Evolutionary conservation across 129 eudicot species (phyloP), one percentile per base, ranked within the genome.

Genomic region (Flaveria brownii): DNA sequence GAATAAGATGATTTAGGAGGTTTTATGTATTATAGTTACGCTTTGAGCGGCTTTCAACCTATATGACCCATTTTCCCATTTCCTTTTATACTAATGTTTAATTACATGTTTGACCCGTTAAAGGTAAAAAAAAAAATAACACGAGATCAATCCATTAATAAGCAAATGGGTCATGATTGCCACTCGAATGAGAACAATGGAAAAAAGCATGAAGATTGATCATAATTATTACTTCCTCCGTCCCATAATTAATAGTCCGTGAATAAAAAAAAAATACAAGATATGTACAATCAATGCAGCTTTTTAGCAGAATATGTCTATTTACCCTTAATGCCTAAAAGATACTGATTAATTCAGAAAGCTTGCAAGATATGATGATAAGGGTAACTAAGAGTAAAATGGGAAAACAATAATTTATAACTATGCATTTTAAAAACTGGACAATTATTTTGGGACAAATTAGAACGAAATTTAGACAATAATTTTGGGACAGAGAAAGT

Each of bases 171-270:
- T 63, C 45, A 63, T 11, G 66, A 60, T 60, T 60, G 36, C 36
- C 39, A 22, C 25, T 63, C 23, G n/a, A 71, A 55, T 14, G 47
- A 52, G 49, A 71, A 72, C 46, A 20, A 57, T 28, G 43, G 43
- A 39, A 54, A 72, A 13, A 72, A 54, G 52, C 52, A 52, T 33
- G 49, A 52, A 72, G 25, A 1, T 52, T 71, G 45, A 70, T 49
- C 75, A 50, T 50, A 13, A 18, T n/a, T 72, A 36, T 52, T 39
- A 33, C 15, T 62, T 13, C 42, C 42, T 62, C 68, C 0, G 20
- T 62, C 68, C 43, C 20, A 25, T 10, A 62, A 60, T 12, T 6
- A 28, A 4, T 28, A 14, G 11, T 16, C 45, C 68, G 28, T 28
- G 20, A 62, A 30, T 10, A 13, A 28, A 62, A 23, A 14, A 13